Percentiles rank a stretch among this genome's conserved stretches.
Evolutionary conservation across 129 eudicot genomes (phyloP).

Genomic region (Tagetes erecta): DNA sequence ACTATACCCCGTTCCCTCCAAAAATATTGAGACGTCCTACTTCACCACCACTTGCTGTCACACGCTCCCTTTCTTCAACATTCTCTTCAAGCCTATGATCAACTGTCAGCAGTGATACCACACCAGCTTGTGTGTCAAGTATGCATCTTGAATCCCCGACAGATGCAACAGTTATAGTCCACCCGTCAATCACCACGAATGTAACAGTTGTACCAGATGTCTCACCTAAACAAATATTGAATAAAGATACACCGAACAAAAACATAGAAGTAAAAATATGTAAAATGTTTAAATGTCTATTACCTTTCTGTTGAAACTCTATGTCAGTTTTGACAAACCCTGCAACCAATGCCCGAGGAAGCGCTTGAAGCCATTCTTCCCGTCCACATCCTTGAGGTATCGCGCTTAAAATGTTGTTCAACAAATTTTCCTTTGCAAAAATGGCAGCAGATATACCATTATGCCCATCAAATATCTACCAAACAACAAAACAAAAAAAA

Average conservation of each 20-base stretch:
- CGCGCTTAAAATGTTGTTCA: slow-evolving; percentile 85
- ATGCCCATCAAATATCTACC: slow-evolving; percentile 96
- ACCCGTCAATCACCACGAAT: slow-evolving; percentile 93
- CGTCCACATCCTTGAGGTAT: slow-evolving; percentile 76
- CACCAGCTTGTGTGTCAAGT: slow-evolving; percentile 93
- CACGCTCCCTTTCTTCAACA: slow-evolving; percentile 79
- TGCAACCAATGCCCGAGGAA: slow-evolving; percentile 92
- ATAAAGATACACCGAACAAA: not conserved
- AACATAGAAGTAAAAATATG: not conserved
- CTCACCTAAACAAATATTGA: slow-evolving; percentile 55
- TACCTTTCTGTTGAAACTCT: slow-evolving; percentile 97
- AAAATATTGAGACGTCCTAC: slow-evolving; percentile 90
- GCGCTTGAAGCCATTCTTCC: slow-evolving; percentile 98
- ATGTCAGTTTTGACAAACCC: slow-evolving; percentile 99
- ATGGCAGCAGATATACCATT: slow-evolving; percentile 99
- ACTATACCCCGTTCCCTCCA: slow-evolving; percentile 76
- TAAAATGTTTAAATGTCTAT: not conserved
- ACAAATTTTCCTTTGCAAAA: slow-evolving; percentile 80
- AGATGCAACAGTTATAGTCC: slow-evolving; percentile 99
- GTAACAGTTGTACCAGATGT: slow-evolving; percentile 96
- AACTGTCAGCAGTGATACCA: slow-evolving; percentile 85
- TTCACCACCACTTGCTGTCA: slow-evolving; percentile 98
- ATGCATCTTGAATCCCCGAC: slow-evolving; percentile 99
- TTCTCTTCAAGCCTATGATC: slow-evolving; percentile 98
- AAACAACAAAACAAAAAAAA: not conserved